Evolutionary conservation across 2,329 filamentous ascomycete genomes (phyloP), one percentile per base, ranked within the genome.

Genomic region (Truncatella angustata): DNA sequence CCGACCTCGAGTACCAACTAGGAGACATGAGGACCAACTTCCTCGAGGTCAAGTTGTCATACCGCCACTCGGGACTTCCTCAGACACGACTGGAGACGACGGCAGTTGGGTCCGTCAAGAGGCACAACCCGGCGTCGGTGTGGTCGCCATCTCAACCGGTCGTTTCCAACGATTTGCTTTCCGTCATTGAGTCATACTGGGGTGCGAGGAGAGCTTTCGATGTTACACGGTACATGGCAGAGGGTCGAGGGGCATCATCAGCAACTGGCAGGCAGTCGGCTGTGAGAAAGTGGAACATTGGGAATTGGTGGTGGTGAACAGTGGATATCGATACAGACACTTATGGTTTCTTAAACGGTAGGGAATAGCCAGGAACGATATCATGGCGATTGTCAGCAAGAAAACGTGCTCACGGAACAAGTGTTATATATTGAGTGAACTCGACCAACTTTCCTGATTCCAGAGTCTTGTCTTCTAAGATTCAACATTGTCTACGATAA

Each of bases 1-100:
- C 80, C 21, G 80, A 85, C 52, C 70, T 86, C 10, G 80, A 86
- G 59, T 67, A 71, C 26, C 75, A 84, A 51, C 74, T 86, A 3
- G 80, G 81, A 26, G 70, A 73, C 49, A 69, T 70, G 3, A 64
- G 64, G 18, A 72, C 71, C 14, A 71, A 76, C 30, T 85, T 81
- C 56, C 65, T 85, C 46, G 73, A 73, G 3, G 69, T 85, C 14
- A 70, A 70, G 18, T 58, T 86, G 6, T 75, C 69, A 5, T 86
- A 85, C 59, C 70, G 71, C 2, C 81, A 86, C 59, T 81, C 82
- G 0, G 78, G 73, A 0, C 84, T 85, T 60, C 73, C 76, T 0
- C 68, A 72, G 24, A 86, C 80, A 28, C 73, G 63, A 12, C 62
- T 85, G 20, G 73, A 80, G 56, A 86, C 82, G 4, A 73, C 70